Evolutionary conservation across 495 filamentous ascomycete species (phyloP).

Genomic region (Talaromyces liani): DNA sequence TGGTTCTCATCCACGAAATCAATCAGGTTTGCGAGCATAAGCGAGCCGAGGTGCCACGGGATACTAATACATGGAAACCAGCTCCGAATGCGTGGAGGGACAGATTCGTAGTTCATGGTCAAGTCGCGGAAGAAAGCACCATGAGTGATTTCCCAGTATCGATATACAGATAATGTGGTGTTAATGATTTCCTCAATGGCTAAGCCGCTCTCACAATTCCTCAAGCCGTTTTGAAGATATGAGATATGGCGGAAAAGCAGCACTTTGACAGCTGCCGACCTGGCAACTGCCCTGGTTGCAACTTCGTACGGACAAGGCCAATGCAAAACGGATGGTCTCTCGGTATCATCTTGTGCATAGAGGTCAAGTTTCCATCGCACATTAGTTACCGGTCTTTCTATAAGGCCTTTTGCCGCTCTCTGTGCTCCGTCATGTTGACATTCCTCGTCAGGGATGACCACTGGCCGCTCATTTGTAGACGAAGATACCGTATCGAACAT

Average conservation of each 20-base stretch:
- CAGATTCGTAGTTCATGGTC: constrained; percentile 20
- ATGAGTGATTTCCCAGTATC: constrained; percentile 30
- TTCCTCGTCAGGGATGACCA: constrained; percentile 33
- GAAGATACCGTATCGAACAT: constrained; percentile 39
- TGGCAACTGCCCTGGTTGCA: constrained; percentile 23
- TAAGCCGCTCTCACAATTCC: constrained; percentile 10
- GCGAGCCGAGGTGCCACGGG: constrained; percentile 32
- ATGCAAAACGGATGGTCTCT: constrained; percentile 3
- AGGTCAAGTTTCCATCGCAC: constrained; percentile 11
- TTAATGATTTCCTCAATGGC: constrained; percentile 25
- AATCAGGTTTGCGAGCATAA: constrained; percentile 31
- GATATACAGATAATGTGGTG: constrained; percentile 19
- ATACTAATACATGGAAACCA: constrained; percentile 32
- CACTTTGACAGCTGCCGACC: constrained; percentile 35
- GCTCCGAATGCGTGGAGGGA: constrained; percentile 27
- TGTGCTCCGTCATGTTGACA: constrained; percentile 15
- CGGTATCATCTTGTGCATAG: constrained; percentile 18
- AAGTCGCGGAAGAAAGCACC: constrained; percentile 32
- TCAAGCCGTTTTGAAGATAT: constrained; percentile 26
- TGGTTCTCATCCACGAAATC: constrained; percentile 22
- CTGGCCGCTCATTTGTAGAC: constrained; percentile 30
- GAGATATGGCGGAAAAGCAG: constrained; percentile 33
- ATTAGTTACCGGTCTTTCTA: constrained; percentile 10
- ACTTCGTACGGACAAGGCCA: constrained; percentile 33
- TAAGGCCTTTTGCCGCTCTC: constrained; percentile 1